Evolutionary conservation across 106 monocot species (phyloP).

Genomic region (Dioscorea zingiberensis): DNA sequence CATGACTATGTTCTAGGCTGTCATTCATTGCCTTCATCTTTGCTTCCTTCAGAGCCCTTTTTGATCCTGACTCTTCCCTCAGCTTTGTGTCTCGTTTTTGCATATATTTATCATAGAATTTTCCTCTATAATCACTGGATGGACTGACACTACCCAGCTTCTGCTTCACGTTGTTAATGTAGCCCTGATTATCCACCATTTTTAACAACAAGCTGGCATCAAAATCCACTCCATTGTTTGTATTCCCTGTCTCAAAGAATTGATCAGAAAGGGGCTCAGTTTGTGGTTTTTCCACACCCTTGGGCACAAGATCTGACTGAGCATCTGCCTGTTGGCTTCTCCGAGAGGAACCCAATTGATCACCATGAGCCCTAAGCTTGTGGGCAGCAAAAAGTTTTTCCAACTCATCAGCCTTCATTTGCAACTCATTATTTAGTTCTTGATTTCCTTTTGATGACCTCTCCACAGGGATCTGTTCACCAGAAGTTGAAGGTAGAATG

Average conservation of each 20-base stretch:
- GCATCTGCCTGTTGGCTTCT: constrained; percentile 19
- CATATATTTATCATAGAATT: constrained; percentile 41
- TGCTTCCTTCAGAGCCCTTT: constrained; percentile 36
- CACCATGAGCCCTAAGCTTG: constrained; percentile 38
- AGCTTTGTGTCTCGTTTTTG: constrained; percentile 41
- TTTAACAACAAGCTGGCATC: constrained; percentile 11
- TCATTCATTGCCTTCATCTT: constrained; percentile 42
- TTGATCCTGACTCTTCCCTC: constrained; percentile 33
- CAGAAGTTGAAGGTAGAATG: constrained; percentile 10
- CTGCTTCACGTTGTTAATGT: constrained; percentile 3
- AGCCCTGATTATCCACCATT: constrained; percentile 20
- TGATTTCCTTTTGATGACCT: constrained; percentile 62
- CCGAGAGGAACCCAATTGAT: constrained; percentile 22
- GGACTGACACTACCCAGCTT: constrained; percentile 9
- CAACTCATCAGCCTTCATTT: constrained; percentile 46
- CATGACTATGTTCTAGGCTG: constrained; percentile 27
- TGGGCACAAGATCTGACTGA: constrained; percentile 1
- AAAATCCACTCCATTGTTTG: constrained; percentile 8
- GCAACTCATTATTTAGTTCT: constrained; percentile 62
- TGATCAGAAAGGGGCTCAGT: constrained; percentile 4
- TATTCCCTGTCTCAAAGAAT: not conserved
- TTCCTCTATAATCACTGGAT: constrained; percentile 20
- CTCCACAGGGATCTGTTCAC: constrained; percentile 19
- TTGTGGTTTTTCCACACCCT: constrained; percentile 18
- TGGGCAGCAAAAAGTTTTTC: constrained; percentile 53